Percentiles rank a stretch among this genome's conserved stretches.
Evolutionary conservation across 2,329 filamentous ascomycete species (phyloP).

Genomic region (Phialemoniopsis sp.): DNA sequence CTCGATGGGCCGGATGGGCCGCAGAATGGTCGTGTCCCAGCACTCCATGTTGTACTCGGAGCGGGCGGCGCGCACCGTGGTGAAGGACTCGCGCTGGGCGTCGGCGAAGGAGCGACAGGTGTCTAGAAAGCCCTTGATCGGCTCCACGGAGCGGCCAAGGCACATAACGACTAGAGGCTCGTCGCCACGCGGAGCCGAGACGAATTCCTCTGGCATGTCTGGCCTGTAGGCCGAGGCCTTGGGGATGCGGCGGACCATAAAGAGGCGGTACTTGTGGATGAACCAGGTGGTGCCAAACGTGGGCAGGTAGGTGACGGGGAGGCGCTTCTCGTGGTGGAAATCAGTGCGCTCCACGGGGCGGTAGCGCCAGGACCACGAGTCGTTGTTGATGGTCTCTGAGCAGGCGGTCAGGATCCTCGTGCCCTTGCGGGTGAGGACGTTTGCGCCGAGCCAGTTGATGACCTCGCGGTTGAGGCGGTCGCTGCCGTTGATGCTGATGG

Average conservation of each 20-base stretch:
- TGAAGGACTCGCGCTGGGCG: slow-evolving; percentile 26
- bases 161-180: slow-evolving; percentile 33
- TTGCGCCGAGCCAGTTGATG: slow-evolving; percentile 29
- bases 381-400: slow-evolving; percentile 22
- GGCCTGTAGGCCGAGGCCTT: slow-evolving; percentile 8
- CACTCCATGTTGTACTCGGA: slow-evolving; percentile 14
- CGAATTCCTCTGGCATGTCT: slow-evolving; percentile 24
- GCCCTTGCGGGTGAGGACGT: slow-evolving; percentile 22
- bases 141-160: slow-evolving; percentile 25
- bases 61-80: slow-evolving; percentile 28
- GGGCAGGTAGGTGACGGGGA: slow-evolving; percentile 29
- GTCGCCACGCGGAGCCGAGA: slow-evolving; percentile 24
- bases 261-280: slow-evolving; percentile 22
- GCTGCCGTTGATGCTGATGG: slow-evolving; percentile 27
- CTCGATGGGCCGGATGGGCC: slow-evolving; percentile 23
- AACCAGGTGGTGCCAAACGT: slow-evolving; percentile 32
- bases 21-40: slow-evolving; percentile 30
- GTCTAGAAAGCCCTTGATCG: slow-evolving; percentile 22
- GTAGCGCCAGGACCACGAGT: slow-evolving; percentile 22
- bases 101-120: slow-evolving; percentile 20
- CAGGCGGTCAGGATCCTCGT: slow-evolving; percentile 27
- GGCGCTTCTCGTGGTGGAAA: slow-evolving; percentile 23
- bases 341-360: slow-evolving; percentile 21
- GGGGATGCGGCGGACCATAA: slow-evolving; percentile 27
- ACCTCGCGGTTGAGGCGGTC: slow-evolving; percentile 32